phyloP scores from a whole-genome alignment of 2,329 filamentous ascomycete species.

The Alternaria triticina region DNA sequence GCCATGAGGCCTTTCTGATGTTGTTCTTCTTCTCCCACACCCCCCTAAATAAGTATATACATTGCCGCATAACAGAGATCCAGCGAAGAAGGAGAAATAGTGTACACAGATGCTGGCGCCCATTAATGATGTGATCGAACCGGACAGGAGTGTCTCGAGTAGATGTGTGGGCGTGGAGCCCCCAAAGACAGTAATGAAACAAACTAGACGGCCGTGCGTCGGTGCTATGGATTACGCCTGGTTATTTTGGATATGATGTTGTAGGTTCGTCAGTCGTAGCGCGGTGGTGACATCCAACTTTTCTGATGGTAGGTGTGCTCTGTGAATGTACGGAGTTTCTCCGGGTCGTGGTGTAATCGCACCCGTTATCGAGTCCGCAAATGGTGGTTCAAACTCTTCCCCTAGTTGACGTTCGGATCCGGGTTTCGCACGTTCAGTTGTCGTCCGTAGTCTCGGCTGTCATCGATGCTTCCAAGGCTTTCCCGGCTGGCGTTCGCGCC shows the following conservation, averaged over 20 bases:
- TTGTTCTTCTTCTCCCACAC: constrained; percentile 3
- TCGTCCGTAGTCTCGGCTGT: constrained; percentile 56
- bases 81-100: constrained; percentile 21
- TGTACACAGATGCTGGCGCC: constrained; percentile 26
- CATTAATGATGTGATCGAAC: constrained; percentile 24
- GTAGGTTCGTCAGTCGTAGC: constrained; percentile 39
- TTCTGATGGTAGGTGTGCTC: constrained; percentile 12
- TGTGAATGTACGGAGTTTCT: constrained; percentile 3
- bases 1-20: not conserved
- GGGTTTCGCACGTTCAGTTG: constrained; percentile 53
- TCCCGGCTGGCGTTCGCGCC: constrained; percentile 51
- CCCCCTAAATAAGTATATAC: constrained; percentile 27
- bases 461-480: constrained; percentile 55
- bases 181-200: constrained; percentile 4
- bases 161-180: not conserved
- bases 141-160: constrained; percentile 1
- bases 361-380: not conserved
- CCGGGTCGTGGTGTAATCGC: not conserved
- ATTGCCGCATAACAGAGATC: constrained; percentile 29
- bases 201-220: constrained; percentile 23
- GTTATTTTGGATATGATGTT: constrained; percentile 14
- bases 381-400: not conserved
- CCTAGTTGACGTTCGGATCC: constrained; percentile 24
- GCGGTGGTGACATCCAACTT: constrained; percentile 25
- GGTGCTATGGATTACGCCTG: constrained; percentile 28